These are phyloP conservation scores for Anisodus acutangulus DNA, from an alignment of 257 asterid species.

Conservation along the genomic window DNA sequence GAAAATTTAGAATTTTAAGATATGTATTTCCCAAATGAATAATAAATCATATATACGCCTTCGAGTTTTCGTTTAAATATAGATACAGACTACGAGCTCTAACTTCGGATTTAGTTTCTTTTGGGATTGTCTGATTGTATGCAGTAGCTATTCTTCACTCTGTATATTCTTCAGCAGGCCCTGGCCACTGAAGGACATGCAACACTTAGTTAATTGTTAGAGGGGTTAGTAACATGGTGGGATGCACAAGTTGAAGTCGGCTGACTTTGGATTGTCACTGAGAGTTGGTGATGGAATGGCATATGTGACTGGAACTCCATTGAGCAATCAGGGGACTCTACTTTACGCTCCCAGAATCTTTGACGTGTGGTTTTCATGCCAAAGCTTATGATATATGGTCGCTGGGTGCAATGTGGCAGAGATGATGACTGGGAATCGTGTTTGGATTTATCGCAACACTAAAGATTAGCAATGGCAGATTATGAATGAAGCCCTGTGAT, in stretches of 20 bases:
- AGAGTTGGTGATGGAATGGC: neutral
- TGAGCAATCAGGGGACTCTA: neutral
- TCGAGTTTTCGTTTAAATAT: too few relatives aligned
- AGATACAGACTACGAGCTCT: too few relatives aligned
- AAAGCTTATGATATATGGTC: conserved; percentile 30
- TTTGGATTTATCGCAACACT: neutral
- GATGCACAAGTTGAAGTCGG: conserved; percentile 7
- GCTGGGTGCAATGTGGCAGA: conserved; percentile 28
- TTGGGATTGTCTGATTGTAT: too few relatives aligned
- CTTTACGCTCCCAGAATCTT: conserved; percentile 25
- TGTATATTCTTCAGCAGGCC: too few relatives aligned
- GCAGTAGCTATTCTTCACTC: too few relatives aligned
- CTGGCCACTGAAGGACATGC: too few relatives aligned
- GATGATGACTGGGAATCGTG: conserved; percentile 28
- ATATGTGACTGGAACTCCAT: neutral
- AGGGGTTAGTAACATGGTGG: neutral
- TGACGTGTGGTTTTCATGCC: neutral
- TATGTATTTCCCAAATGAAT: too few relatives aligned
- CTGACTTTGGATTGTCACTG: conserved; percentile 30
- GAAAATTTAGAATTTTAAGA: too few relatives aligned
- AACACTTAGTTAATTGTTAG: too few relatives aligned
- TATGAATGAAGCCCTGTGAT: neutral
- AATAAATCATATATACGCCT: too few relatives aligned
- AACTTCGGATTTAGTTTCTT: too few relatives aligned
- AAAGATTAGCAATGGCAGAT: neutral